Conservation (phyloP, 2,329 filamentous ascomycete genomes). For the Colletotrichum liaoningense region DNA sequence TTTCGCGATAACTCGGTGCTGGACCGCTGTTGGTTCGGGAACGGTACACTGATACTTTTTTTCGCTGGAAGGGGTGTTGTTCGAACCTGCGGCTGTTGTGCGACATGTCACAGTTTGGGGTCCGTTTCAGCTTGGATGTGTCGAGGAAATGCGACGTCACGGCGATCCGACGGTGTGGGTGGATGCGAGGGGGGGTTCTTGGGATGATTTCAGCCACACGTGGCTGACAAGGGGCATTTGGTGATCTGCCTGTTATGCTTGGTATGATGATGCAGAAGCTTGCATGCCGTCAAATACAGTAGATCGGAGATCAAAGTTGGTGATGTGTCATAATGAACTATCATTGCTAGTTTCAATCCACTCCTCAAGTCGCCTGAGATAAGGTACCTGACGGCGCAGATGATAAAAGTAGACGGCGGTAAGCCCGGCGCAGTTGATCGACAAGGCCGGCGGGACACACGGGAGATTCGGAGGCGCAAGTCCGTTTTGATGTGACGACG, state of each 20-base stretch:
- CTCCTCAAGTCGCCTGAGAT: no score
- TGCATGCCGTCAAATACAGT: no score
- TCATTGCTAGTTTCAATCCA: no score
- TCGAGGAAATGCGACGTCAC: conserved; percentile 16
- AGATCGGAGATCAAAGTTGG: no score
- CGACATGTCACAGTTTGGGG: conserved; percentile 31
- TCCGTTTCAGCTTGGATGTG: conserved; percentile 30
- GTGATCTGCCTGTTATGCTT: background rate
- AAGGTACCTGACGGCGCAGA: background rate
- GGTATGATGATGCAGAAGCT: background rate
- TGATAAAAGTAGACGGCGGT: background rate
- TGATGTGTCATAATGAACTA: no score
- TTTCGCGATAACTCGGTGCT: background rate
- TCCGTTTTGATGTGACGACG: background rate
- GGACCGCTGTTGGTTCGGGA: background rate
- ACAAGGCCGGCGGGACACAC: background rate
- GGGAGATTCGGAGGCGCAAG: background rate
- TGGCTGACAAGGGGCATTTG: background rate
- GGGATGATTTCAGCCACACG: conserved; percentile 17
- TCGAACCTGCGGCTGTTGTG: conserved; percentile 24
- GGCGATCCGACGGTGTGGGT: conserved; percentile 1
- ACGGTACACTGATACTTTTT: background rate
- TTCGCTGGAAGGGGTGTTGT: background rate
- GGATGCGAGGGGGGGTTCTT: background rate
- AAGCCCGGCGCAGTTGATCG: no score